Evolutionary conservation across 257 asterid genomes (phyloP).

Genomic region (Cinchona pubescens): DNA sequence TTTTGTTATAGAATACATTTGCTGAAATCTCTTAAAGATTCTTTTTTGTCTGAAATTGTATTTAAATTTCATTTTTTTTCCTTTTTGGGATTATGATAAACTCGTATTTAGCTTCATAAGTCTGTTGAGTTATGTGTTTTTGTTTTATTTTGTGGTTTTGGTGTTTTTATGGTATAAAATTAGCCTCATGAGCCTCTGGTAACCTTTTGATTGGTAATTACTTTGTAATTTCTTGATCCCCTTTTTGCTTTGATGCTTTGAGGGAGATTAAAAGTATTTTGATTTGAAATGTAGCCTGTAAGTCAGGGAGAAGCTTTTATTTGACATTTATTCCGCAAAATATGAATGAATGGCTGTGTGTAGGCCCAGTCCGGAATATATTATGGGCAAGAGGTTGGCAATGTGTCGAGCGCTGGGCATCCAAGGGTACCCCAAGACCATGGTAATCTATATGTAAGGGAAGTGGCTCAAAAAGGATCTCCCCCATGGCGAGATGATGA

Average conservation of each 20-base stretch:
- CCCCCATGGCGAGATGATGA: constrained; percentile 92
- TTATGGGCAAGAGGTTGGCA: constrained; percentile 83
- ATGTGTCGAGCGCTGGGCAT: constrained; percentile 73
- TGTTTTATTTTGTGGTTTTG: neutral
- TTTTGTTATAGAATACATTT: neutral
- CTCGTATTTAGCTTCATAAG: neutral
- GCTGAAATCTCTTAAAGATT: neutral
- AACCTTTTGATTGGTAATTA: neutral
- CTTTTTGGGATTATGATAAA: neutral
- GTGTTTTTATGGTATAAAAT: neutral
- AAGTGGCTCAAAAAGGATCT: constrained; percentile 68
- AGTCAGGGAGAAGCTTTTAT: constrained; percentile 24
- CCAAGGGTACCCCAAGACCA: constrained; percentile 55
- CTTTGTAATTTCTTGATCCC: constrained; percentile 1
- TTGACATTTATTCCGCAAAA: constrained; percentile 27
- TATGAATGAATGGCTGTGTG: constrained; percentile 79
- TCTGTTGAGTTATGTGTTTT: neutral
- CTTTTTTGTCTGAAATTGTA: neutral
- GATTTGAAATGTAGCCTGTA: constrained; percentile 12
- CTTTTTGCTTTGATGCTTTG: neutral
- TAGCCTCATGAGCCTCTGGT: constrained; percentile 1
- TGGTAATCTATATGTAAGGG: constrained; percentile 57
- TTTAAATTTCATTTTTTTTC: neutral
- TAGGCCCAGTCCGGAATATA: constrained; percentile 97
- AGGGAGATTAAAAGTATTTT: neutral